These are phyloP conservation scores for Fusarium phyllophilum DNA, from an alignment of 2,329 filamentous ascomycete genomes.

Conservation along the genomic window DNA sequence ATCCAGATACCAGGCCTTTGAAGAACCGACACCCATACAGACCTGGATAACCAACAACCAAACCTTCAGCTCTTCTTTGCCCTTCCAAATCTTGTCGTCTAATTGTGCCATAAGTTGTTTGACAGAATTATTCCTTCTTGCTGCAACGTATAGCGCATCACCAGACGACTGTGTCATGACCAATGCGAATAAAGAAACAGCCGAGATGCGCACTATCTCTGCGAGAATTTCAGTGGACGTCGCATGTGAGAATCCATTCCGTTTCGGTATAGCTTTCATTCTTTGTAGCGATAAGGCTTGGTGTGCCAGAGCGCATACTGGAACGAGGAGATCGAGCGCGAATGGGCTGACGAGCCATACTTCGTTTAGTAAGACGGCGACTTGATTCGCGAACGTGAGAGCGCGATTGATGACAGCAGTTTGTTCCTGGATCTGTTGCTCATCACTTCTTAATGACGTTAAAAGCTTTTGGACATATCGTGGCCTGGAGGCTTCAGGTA, in stretches of 20 bases:
- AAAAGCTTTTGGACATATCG: background rate
- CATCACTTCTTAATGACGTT: background rate
- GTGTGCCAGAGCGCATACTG: conserved; percentile 20
- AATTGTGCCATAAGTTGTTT: background rate
- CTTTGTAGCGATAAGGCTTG: conserved; percentile 17
- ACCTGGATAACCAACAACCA: conserved; percentile 29
- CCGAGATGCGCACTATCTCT: conserved; percentile 25
- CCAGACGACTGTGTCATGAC: conserved; percentile 26
- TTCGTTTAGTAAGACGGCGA: conserved; percentile 15
- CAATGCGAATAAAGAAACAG: conserved; percentile 6
- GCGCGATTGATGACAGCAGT: background rate
- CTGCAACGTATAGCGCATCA: conserved; percentile 11
- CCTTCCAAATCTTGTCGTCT: background rate
- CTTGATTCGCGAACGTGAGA: background rate
- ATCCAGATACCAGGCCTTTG: conserved; percentile 15
- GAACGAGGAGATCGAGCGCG: conserved; percentile 15
- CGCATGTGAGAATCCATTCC: fast-evolving
- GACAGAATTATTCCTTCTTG: background rate
- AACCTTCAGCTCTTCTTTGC: conserved; percentile 4
- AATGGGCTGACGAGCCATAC: background rate
- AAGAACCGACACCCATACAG: background rate
- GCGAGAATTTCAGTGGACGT: background rate
- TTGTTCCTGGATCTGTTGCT: background rate
- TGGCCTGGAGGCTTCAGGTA: background rate
- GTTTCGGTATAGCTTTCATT: background rate